Evolutionary conservation across 805 yeast genomes (phyloP).

Genomic region (Wickerhamomyces xylosicus): DNA sequence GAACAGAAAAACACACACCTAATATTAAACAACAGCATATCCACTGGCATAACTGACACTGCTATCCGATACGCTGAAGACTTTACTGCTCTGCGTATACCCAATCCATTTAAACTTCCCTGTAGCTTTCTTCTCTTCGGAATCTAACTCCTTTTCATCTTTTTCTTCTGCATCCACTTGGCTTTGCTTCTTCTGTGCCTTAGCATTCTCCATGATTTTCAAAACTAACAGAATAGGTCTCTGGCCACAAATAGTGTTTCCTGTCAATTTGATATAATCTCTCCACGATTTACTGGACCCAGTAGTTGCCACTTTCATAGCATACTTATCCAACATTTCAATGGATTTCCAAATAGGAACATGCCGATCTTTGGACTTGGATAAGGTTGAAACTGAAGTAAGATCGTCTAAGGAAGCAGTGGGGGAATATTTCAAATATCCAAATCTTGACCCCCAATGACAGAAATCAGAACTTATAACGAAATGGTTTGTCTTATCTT

Average conservation of each 20-base stretch:
- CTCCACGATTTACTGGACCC: slow-evolving; percentile 57
- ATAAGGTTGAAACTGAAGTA: slow-evolving; percentile 1
- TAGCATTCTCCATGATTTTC: slow-evolving; percentile 33
- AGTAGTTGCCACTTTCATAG: slow-evolving; percentile 49
- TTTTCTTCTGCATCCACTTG: too few species aligned
- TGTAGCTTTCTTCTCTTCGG: slow-evolving; percentile 9
- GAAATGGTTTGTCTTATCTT: slow-evolving; percentile 50
- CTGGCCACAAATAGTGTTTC: slow-evolving; percentile 91
- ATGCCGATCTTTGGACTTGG: not conserved
- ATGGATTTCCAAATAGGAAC: slow-evolving; percentile 56
- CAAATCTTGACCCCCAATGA: slow-evolving; percentile 79
- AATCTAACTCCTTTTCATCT: slow-evolving; percentile 1
- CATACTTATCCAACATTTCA: slow-evolving; percentile 59
- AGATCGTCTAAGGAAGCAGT: slow-evolving; percentile 12
- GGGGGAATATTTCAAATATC: slow-evolving; percentile 40
- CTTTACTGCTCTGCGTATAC: slow-evolving; percentile 68
- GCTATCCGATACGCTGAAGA: slow-evolving; percentile 38
- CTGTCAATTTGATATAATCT: slow-evolving; percentile 56
- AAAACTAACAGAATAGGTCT: slow-evolving; percentile 66
- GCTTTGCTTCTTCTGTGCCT: slow-evolving; percentile 2
- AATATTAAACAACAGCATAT: slow-evolving; percentile 21
- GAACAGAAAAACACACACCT: too few species aligned
- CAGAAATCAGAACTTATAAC: slow-evolving; percentile 87
- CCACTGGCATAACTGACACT: slow-evolving; percentile 94
- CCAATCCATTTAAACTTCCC: slow-evolving; percentile 58